Conservation (phyloP, 2,329 filamentous ascomycete genomes). For the Alternaria brassicae region DNA sequence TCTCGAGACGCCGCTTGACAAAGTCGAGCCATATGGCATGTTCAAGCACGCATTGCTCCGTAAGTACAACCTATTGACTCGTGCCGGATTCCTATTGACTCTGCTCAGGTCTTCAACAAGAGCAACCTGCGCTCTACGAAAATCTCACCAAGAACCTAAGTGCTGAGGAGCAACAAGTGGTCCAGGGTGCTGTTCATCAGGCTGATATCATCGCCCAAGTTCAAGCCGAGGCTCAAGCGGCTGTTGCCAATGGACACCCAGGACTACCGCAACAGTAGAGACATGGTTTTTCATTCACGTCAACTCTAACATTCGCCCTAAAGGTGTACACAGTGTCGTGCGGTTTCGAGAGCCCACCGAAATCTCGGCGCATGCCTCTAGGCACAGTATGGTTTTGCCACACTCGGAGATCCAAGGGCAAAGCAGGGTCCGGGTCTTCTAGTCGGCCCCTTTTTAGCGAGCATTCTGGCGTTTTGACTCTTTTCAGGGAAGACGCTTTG, state of each 20-base stretch:
- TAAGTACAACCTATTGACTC: constrained; percentile 59
- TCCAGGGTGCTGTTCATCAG: constrained; percentile 79
- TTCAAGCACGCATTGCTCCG: constrained; percentile 84
- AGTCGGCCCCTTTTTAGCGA: constrained; percentile 35
- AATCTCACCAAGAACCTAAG: constrained; percentile 79
- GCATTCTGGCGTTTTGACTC: constrained; percentile 41
- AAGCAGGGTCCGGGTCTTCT: not conserved
- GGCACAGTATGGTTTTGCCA: not conserved
- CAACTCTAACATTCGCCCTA: not conserved
- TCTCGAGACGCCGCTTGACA: constrained; percentile 92
- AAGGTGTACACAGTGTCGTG: not conserved
- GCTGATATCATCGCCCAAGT: constrained; percentile 62
- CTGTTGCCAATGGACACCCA: constrained; percentile 33
- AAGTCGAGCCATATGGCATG: constrained; percentile 90
- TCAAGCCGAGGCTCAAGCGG: constrained; percentile 33
- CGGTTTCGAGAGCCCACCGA: not conserved
- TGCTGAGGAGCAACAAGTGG: constrained; percentile 79
- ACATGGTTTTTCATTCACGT: not conserved
- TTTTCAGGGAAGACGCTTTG: constrained; percentile 22
- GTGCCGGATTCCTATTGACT: constrained; percentile 30
- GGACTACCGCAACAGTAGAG: constrained; percentile 27
- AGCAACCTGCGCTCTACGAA: constrained; percentile 88
- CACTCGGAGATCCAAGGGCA: not conserved
- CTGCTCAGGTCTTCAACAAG: constrained; percentile 78
- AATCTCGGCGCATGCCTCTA: not conserved